Base-by-base conservation (phyloP, 2,329 filamentous ascomycete species). In the Aspergillus chevalieri region DNA sequence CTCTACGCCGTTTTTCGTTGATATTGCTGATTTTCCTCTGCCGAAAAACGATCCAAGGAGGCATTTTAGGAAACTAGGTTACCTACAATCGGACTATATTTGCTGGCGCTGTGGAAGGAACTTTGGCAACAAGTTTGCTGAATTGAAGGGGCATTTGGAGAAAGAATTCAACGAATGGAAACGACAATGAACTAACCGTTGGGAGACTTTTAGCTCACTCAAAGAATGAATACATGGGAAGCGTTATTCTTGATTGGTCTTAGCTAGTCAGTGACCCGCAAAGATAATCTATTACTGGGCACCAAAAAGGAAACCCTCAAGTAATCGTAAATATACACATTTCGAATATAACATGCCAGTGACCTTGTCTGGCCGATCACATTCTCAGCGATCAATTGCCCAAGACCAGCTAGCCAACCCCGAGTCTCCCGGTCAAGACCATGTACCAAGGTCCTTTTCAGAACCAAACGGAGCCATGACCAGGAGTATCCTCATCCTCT, bases 51-150 rank as follows among this genome's bases (percentile, higher is more conserved):
- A 94, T 65, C 67, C 71, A 43, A 73, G 89, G 51, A 76, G 84
- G 55, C 65, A 82, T 49, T 78, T 82, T 0, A 74, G 72, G 0
- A 70, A 68, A 50, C 72, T 78, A 48, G 76, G 78, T 15, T 90
- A 86, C 68, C 69, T 90, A 54, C 72, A 77, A 33, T 68, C 71
- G 52, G 84, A 89, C 51, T 77, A 95, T 67, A 71, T 72, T 54
- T 97, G 93, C 67, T 97, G 93, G 92, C 78, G 88, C 46, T 97
- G 93, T 71, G 82, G 83, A 1, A 71, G 68, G 66, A 79, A 82
- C 47, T 96, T 93, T 69, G 80, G 79, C 17, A 88, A 87, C 57
- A 80, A 78, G 63, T 94, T 96, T 67, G 75, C 79, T 56, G 77
- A 76, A 65, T 66, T 95, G 47, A 93, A 93, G 68, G 76, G 74